Evolutionary conservation across 2,329 filamentous ascomycete genomes (phyloP), one percentile per base, ranked within the genome.

Genomic region (Triangularia setosa): DNA sequence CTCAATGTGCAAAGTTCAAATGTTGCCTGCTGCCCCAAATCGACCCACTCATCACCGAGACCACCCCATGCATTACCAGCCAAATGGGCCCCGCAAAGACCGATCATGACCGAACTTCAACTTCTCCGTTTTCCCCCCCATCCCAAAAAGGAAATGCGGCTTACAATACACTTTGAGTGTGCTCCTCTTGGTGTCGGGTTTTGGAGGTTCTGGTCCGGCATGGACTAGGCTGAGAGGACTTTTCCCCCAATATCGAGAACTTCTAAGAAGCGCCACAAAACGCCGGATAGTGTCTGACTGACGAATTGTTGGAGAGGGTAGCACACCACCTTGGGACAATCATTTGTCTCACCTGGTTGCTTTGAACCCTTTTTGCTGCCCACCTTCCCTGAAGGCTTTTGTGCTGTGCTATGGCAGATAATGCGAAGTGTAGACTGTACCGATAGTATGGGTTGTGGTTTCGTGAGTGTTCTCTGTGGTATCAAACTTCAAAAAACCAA

Each of bases 131-230:
- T 33, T 4, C 12, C 11, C 7, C 30, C 30, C 12, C 40, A 21
- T 27, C 57, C 35, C 33, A 27, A 27, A 59, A 40, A 28, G 57
- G 57, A 59, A 59, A 59, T 59, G 57, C 57, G 57, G 57, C 33
- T 59, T 59, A 44, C 30, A 48, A 59, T 35, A 58, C 12, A 40
- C 4, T 30, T 30, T 3, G 9, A 12, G 21, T 14, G 4, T 44
- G 11, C 24, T 4, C 6, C 27, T 33, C 11, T 33, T 33, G 30
- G 30, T 12, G 30, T 33, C 30, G 6, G 11, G 30, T 21, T 48
- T 48, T 48, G n/a, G n/a, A n/a, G 40, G 40, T 18, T 48, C n/a
- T 48, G 14, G 57, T 59, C 57, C 28, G 25, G 30, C 33, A 59
- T 44, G 21, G 28, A 59, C 33, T 24, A 16, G 24, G 24, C 33